These are phyloP conservation scores for Clathrospora elynae DNA, from an alignment of 2,329 filamentous ascomycete genomes.

Conservation along the genomic window DNA sequence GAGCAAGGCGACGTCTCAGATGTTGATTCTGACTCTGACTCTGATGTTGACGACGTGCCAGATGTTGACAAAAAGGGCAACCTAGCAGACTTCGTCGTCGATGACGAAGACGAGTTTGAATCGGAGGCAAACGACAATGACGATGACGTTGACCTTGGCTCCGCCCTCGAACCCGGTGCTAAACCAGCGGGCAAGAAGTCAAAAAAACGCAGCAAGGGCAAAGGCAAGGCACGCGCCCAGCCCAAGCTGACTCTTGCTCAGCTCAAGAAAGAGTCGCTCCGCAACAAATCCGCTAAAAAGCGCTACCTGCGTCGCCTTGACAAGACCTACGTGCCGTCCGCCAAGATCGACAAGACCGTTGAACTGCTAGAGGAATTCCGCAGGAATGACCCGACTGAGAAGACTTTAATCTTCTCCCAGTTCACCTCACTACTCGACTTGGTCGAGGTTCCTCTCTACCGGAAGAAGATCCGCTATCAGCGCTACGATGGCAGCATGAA, in stretches of 20 bases:
- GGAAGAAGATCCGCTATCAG: constrained; percentile 62
- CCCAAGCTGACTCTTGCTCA: constrained; percentile 61
- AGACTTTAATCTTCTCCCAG: constrained; percentile 81
- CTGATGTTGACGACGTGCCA: constrained; percentile 47
- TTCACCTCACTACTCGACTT: constrained; percentile 81
- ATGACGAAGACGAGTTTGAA: constrained; percentile 47
- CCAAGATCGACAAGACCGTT: constrained; percentile 73
- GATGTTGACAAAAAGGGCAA: constrained; percentile 44
- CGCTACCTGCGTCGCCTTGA: constrained; percentile 72
- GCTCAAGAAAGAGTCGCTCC: constrained; percentile 69
- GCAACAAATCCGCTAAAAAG: constrained; percentile 67
- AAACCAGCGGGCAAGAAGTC: constrained; percentile 37
- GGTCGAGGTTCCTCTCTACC: constrained; percentile 71
- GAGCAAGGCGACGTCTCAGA: constrained; percentile 32
- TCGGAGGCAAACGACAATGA: constrained; percentile 45
- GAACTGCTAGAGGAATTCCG: constrained; percentile 64
- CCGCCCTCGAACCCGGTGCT: constrained; percentile 22
- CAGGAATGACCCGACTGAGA: constrained; percentile 63
- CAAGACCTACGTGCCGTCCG: constrained; percentile 72
- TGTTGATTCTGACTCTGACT: constrained; percentile 38
- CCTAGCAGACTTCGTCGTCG: constrained; percentile 63
- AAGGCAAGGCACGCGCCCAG: constrained; percentile 48
- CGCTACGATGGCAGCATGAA: constrained; percentile 81
- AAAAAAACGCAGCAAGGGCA: constrained; percentile 49
- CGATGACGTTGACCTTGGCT: constrained; percentile 1